These are phyloP conservation scores for Geotrichum aggregatum DNA, from an alignment of 1,139 yeast genomes.

Conservation along the genomic window DNA sequence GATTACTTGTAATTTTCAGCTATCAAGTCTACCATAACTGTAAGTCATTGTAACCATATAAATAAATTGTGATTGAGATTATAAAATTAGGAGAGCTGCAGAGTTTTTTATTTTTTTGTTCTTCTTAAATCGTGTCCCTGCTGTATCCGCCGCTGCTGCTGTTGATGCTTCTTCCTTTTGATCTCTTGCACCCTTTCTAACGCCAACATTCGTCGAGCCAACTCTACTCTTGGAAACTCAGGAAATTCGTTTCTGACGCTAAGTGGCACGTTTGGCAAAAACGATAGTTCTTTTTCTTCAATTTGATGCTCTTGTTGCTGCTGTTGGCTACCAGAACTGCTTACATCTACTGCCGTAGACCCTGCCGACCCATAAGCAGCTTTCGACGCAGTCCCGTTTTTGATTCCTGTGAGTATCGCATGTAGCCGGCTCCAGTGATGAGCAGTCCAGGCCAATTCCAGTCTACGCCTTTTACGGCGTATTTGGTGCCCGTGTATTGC, in stretches of 20 bases:
- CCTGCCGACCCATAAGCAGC: no score
- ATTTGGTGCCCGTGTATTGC: not conserved
- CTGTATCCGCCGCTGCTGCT: not conserved
- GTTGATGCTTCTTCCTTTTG: not conserved
- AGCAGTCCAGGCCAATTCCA: conserved; percentile 8
- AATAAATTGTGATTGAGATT: no score
- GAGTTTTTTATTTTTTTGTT: no score
- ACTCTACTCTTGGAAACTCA: conserved; percentile 13
- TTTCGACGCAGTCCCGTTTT: no score
- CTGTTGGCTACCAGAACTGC: no score
- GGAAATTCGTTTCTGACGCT: conserved; percentile 11
- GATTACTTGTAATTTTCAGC: no score
- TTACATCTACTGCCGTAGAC: no score
- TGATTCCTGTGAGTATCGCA: no score
- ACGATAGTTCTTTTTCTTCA: not conserved
- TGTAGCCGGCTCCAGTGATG: conserved; percentile 12
- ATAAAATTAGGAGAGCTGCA: no score
- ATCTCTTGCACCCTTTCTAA: conserved; percentile 1
- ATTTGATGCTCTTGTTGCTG: not conserved
- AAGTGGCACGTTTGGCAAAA: conserved; percentile 12
- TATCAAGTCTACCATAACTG: no score
- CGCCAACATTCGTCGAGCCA: conserved; percentile 15
- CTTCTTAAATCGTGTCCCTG: no score
- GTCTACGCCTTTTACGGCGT: conserved; percentile 4
- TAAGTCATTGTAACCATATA: no score